Evolutionary conservation across 768 basidiomycete genomes (phyloP).

Genomic region (Pisolithus orientalis): DNA sequence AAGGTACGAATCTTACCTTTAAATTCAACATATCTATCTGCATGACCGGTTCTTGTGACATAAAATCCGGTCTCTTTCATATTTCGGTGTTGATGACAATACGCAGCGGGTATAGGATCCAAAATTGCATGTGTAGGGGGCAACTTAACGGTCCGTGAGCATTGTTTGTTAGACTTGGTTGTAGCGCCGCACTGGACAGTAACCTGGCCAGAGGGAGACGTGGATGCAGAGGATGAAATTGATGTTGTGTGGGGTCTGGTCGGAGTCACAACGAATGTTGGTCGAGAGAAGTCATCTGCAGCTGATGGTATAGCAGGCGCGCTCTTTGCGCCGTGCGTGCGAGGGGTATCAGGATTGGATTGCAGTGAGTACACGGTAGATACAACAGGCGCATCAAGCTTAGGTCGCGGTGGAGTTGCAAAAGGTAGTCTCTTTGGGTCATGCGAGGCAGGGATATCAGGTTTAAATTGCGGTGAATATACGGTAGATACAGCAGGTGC

Average conservation of each 20-base stretch:
- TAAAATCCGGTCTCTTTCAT: conserved; percentile 56
- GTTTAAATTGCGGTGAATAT: background rate
- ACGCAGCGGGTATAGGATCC: conserved; percentile 31
- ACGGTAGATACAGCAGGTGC: background rate
- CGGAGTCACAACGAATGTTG: conserved; percentile 8
- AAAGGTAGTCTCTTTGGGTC: conserved; percentile 14
- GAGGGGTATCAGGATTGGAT: conserved; percentile 3
- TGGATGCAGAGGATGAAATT: conserved; percentile 11
- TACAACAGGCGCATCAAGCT: conserved; percentile 19
- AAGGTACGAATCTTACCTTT: conserved; percentile 33
- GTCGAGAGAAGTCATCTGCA: conserved; percentile 4
- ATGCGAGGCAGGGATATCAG: conserved; percentile 8
- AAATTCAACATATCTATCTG: conserved; percentile 48
- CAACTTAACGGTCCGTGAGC: conserved; percentile 52
- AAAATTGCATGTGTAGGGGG: conserved; percentile 21
- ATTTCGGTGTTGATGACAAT: conserved; percentile 63
- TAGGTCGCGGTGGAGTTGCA: conserved; percentile 24
- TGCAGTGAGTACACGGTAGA: background rate
- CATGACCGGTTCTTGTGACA: conserved; percentile 34
- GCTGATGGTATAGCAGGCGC: conserved; percentile 5
- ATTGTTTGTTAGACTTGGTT: conserved; percentile 60
- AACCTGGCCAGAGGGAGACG: conserved; percentile 13
- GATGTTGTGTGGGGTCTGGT: conserved; percentile 17
- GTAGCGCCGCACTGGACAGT: conserved; percentile 52
- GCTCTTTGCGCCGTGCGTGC: conserved; percentile 4